phyloP scores from a whole-genome alignment of 305 asterid genomes.

The Fraxinus angustifolia region DNA sequence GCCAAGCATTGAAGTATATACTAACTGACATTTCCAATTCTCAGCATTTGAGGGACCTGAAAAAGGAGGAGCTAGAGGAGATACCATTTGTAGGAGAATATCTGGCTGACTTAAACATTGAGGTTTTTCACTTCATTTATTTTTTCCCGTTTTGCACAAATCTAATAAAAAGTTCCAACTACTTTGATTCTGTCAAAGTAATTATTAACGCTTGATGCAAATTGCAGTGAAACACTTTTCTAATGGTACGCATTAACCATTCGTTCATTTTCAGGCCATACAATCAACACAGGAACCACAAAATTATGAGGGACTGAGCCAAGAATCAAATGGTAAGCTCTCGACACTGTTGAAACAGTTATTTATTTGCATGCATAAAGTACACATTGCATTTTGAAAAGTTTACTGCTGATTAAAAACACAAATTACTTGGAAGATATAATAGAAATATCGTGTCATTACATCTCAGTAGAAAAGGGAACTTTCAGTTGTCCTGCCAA shows the following conservation, averaged over 20 bases:
- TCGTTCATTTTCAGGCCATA: conserved; percentile 35
- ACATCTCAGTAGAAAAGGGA: background rate
- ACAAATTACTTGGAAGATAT: conserved; percentile 11
- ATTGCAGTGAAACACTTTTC: background rate
- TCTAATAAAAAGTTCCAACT: conserved; percentile 13
- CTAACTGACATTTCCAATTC: conserved; percentile 22
- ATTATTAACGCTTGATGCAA: background rate
- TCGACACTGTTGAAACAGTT: conserved; percentile 16
- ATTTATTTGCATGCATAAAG: conserved; percentile 6
- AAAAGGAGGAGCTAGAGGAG: conserved; percentile 69
- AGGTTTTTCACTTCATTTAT: conserved; percentile 40
- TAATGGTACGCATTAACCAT: background rate
- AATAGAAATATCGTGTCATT: background rate
- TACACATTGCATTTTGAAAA: background rate
- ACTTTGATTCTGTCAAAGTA: background rate
- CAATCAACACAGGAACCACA: conserved; percentile 33
- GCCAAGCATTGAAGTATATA: conserved; percentile 14
- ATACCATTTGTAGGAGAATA: conserved; percentile 59
- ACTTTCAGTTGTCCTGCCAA: background rate
- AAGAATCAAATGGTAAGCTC: conserved; percentile 45
- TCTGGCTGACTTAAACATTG: conserved; percentile 51
- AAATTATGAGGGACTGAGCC: conserved; percentile 36
- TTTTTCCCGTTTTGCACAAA: background rate
- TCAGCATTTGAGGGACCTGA: conserved; percentile 65
- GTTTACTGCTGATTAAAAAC: conserved; percentile 3